Evolutionary conservation across 352 stramenopile genomes (phyloP).

Genomic region (Phytophthora palmivora): DNA sequence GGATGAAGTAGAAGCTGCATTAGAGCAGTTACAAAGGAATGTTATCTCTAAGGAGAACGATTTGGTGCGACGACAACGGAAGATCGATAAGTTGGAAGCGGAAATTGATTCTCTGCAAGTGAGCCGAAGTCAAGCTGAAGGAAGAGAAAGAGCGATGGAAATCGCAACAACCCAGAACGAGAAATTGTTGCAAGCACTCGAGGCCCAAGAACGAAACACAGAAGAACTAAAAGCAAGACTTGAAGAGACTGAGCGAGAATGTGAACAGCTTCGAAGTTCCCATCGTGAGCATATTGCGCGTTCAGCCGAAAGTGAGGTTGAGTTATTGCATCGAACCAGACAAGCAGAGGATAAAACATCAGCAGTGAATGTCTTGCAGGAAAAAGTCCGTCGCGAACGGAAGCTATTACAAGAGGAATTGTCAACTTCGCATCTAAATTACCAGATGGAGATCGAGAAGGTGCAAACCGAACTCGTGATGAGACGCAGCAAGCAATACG

Average conservation of each 20-base stretch:
- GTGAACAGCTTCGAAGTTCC: slow-evolving; percentile 42
- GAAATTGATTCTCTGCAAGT: slow-evolving; percentile 67
- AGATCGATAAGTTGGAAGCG: slow-evolving; percentile 61
- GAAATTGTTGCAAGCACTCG: slow-evolving; percentile 69
- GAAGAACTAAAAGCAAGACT: slow-evolving; percentile 37
- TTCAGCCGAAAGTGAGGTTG: slow-evolving; percentile 55
- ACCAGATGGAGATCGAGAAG: slow-evolving; percentile 70
- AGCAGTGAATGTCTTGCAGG: slow-evolving; percentile 45
- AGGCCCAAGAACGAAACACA: slow-evolving; percentile 52
- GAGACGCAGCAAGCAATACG: slow-evolving; percentile 81
- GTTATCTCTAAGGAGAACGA: slow-evolving; percentile 72
- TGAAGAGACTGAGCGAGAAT: slow-evolving; percentile 43
- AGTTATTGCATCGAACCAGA: slow-evolving; percentile 55
- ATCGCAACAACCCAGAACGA: slow-evolving; percentile 80
- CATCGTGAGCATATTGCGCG: slow-evolving; percentile 27
- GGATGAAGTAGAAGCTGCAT: slow-evolving; percentile 65
- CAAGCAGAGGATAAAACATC: slow-evolving; percentile 51
- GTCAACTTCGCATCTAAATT: slow-evolving; percentile 42
- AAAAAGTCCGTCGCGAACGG: slow-evolving; percentile 63
- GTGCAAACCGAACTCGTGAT: slow-evolving; percentile 76
- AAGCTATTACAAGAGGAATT: slow-evolving; percentile 58
- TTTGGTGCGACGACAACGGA: slow-evolving; percentile 51
- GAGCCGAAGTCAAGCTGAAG: slow-evolving; percentile 55
- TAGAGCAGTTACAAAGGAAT: slow-evolving; percentile 68
- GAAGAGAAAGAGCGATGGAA: slow-evolving; percentile 74